Evolutionary conservation across 192 early-diverging fungal genomes (phyloP), one percentile per base, ranked within the genome.

Genomic region (Irineochytrium annulatum): DNA sequence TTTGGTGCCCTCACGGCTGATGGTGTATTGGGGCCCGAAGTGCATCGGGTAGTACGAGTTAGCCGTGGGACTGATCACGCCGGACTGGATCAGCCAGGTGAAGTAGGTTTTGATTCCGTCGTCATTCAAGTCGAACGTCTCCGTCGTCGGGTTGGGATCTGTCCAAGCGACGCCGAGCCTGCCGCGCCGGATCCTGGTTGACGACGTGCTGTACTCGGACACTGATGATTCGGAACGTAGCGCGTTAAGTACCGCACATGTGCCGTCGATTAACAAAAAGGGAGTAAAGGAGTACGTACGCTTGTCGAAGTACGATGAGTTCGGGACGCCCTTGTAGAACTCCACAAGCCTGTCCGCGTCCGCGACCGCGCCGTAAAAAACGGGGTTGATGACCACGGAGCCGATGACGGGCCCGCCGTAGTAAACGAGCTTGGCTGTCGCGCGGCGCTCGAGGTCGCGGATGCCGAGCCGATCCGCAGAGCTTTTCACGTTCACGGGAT

Each of bases 1-100:
- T 6, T 32, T 24, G 34, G 33, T 22, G 3, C 31, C 19, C n/a
- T n/a, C n/a, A n/a, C n/a, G n/a, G 59, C 46, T 45, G 56, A 70
- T 65, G 0, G 3, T 39, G 30, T 60, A 30, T 20, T 35, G 41
- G 26, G 63, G 28, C 11, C 27, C 27, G 20, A 67, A 65, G 51
- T 70, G 68, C 34, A 70, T 70, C 27, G 68, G 55, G 43, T 52
- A 70, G 57, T 70, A 70, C 0, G 56, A 49, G 39, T 70, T 70
- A 17, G 55, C 57, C n/a, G 34, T 60, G 44, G 68, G 68, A 6
- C 32, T 11, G 44, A 69, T 69, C 19, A 34, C 34, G 17, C 56
- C 57, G 31, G 63, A 1, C 32, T 60, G 8, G 29, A 58, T 33
- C 8, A 65, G 27, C 33, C 45, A n/a, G 24, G 54, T 17, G n/a